Conservation (phyloP, 345 rosid genomes). For the Combretum micranthum region DNA sequence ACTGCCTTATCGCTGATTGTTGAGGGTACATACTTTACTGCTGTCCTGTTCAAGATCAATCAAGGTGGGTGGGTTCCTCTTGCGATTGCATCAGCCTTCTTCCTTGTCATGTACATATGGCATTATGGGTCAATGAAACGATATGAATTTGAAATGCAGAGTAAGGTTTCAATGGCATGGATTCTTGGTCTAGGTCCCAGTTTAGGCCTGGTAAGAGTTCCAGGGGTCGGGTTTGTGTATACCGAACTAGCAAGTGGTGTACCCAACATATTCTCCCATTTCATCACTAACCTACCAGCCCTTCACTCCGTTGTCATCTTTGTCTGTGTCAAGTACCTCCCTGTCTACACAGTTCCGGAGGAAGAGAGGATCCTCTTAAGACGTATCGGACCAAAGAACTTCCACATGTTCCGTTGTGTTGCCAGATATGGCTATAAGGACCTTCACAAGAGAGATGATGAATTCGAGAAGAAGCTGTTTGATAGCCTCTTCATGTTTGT, state of each 20-base stretch:
- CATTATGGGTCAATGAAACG: constrained; percentile 27
- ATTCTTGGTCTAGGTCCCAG: constrained; percentile 33
- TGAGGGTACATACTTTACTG: constrained; percentile 28
- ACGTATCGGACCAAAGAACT: constrained; percentile 25
- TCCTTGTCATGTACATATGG: constrained; percentile 28
- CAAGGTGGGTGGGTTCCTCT: constrained; percentile 42
- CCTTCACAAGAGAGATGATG: constrained; percentile 28
- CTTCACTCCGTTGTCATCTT: constrained; percentile 26
- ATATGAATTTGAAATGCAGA: constrained; percentile 33
- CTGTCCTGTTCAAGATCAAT: constrained; percentile 27
- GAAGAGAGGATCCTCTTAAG: constrained; percentile 26
- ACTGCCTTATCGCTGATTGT: constrained; percentile 21
- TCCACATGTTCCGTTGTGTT: constrained; percentile 33
- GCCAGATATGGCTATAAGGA: constrained; percentile 30
- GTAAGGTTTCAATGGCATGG: constrained; percentile 30
- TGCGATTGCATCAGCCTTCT: constrained; percentile 23
- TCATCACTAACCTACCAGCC: constrained; percentile 33
- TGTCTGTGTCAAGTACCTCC: constrained; percentile 25
- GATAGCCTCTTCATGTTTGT: constrained; percentile 20
- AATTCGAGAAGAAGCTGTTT: constrained; percentile 28
- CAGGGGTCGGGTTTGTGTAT: constrained; percentile 30
- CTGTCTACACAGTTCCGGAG: constrained; percentile 25
- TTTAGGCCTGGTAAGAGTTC: constrained; percentile 25
- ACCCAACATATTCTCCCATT: constrained; percentile 31
- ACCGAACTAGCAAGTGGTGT: constrained; percentile 27